Evolutionary conservation across 768 basidiomycete species (phyloP), one percentile per base, ranked within the genome.

Genomic region (Aureoboletus auriporus): DNA sequence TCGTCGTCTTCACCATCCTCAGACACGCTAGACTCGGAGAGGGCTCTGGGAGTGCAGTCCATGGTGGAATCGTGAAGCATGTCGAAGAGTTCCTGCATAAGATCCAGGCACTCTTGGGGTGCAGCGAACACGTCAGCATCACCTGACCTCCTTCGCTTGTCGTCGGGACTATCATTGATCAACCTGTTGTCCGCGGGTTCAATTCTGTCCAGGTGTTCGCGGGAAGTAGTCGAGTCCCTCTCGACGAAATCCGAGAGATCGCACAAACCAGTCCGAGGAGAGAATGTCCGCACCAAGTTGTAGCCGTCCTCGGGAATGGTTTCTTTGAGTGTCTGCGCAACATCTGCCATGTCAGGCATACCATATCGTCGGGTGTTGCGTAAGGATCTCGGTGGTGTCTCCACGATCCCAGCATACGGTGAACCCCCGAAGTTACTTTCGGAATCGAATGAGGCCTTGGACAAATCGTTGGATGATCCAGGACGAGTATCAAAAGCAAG

Each of bases 21-120:
- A 23, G 20, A 23, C 20, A 23, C 20, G 40, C 35, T 44, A 14
- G 50, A 49, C 17, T 51, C 43, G n/a, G 45, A 43, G 13, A 48
- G 36, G 6, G 31, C 1, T 4, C 39, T 50, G 30, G 56, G 50
- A 12, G 6, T 14, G 9, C 26, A 40, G 10, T 62, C 42, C 31
- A 56, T 6, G 8, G 8, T 8, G 31, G 60, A 39, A 16, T 60
- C 47, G 1, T 52, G 49, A 20, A 59, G 47, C 10, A 44, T 44
- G 2, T 30, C 30, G 12, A 59, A 51, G 4, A 62, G 37, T 12
- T 12, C 42, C 2, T 35, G 46, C 49, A 62, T 59, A 2, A 50
- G 8, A 17, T 50, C 39, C n/a, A 7, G 4, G 3, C 47, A 39
- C 4, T 38, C 44, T 5, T 49, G 26, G 16, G 36, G 27, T 2